Conservation (phyloP, 164 flowering plant genomes). For the Vitis amurensis region DNA sequence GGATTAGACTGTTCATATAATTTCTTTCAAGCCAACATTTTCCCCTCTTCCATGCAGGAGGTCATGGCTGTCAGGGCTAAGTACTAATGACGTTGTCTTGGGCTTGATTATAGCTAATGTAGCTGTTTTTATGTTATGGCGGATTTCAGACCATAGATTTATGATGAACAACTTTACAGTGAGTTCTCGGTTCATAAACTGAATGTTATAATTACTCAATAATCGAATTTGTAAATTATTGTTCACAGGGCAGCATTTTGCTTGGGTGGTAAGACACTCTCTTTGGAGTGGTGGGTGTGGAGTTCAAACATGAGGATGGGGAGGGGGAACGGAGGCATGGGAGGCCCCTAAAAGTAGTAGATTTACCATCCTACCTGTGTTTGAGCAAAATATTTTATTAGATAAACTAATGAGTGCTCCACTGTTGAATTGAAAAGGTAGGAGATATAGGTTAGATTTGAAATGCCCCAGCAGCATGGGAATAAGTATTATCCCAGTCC, state of each 20-base stretch:
- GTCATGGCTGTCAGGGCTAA: constrained; percentile 43
- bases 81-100: constrained; percentile 41
- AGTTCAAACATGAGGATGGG: background rate
- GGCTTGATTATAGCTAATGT: constrained; percentile 71
- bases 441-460: too few relatives aligned
- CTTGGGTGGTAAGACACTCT: background rate
- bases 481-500: background rate
- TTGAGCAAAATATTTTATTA: too few relatives aligned
- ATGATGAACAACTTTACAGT: constrained; percentile 80
- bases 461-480: background rate
- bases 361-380: too few relatives aligned
- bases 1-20: background rate
- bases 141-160: constrained; percentile 51
- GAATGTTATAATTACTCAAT: background rate
- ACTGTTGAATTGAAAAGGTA: too few relatives aligned
- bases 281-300: background rate
- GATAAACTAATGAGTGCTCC: too few relatives aligned
- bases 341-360: too few relatives aligned
- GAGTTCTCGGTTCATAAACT: constrained; percentile 15
- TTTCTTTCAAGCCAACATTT: background rate
- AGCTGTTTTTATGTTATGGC: constrained; percentile 76
- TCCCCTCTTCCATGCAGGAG: constrained; percentile 46
- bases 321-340: too few relatives aligned
- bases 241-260: background rate
- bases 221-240: background rate